A percentile compares a stretch with the other conserved stretches of the same genome.
phyloP scores from a whole-genome alignment of 345 rosid genomes.

The Murraya koenigii region DNA sequence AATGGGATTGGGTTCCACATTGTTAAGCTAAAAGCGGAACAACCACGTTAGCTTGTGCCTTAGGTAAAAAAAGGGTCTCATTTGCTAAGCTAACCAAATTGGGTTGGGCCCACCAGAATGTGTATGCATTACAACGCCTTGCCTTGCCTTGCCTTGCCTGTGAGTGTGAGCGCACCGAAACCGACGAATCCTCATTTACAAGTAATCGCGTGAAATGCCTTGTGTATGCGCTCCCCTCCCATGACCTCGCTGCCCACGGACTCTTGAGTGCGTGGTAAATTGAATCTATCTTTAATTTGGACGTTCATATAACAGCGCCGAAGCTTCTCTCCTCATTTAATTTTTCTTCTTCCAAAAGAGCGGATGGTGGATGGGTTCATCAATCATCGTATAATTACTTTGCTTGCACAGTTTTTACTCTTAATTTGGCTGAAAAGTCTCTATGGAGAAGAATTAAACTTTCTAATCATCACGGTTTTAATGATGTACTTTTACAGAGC shows the following conservation, averaged over 20 bases:
- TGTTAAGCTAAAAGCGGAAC: neutral
- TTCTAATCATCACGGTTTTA: too few species aligned
- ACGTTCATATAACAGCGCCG: too few species aligned
- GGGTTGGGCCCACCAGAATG: neutral
- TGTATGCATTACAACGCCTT: neutral
- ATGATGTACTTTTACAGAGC: too few species aligned
- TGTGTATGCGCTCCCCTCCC: neutral
- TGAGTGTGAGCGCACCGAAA: slow-evolving; percentile 7
- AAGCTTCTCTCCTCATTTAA: too few species aligned
- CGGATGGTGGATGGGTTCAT: too few species aligned
- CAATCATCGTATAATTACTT: too few species aligned
- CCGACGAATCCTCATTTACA: slow-evolving; percentile 4
- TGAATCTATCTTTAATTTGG: neutral
- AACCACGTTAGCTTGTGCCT: neutral
- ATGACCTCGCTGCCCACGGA: neutral
- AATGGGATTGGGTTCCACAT: neutral
- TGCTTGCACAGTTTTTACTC: too few species aligned
- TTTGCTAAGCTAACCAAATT: neutral
- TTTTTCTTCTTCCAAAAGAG: too few species aligned
- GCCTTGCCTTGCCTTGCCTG: neutral
- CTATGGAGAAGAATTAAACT: too few species aligned
- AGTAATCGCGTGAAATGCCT: slow-evolving; percentile 6
- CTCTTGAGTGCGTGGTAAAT: neutral
- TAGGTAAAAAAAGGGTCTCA: too few species aligned
- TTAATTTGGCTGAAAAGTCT: too few species aligned